Evolutionary conservation across 169 alveolate species (phyloP).

Genomic region (Babesia divergens): DNA sequence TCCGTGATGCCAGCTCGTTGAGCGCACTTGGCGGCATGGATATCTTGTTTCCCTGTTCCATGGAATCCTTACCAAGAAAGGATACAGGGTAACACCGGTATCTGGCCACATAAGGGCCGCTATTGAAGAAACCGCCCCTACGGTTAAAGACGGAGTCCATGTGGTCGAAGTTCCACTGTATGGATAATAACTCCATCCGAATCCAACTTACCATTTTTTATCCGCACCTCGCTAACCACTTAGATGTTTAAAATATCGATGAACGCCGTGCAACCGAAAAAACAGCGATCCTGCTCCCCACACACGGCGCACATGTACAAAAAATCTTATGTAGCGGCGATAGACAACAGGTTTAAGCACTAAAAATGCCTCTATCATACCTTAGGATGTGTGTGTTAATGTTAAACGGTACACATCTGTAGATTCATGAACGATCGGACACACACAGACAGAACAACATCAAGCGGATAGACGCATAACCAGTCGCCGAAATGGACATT

Average conservation of each 20-base stretch:
- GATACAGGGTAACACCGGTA: conserved; percentile 84
- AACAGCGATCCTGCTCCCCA: conserved; percentile 24
- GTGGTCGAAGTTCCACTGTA: conserved; percentile 58
- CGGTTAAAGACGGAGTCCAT: conserved; percentile 24
- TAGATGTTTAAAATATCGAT: neutral
- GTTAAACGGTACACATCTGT: conserved; percentile 11
- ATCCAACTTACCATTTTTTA: neutral
- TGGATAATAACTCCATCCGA: neutral
- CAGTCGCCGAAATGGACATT: conserved; percentile 4
- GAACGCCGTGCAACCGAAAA: neutral
- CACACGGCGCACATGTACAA: neutral
- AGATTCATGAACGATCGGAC: neutral
- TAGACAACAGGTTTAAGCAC: neutral
- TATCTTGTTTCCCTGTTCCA: conserved; percentile 83
- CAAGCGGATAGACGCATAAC: neutral
- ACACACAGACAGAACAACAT: neutral
- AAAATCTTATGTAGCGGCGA: neutral
- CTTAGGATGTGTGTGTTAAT: neutral
- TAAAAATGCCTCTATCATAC: neutral
- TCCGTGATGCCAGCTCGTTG: conserved; percentile 80
- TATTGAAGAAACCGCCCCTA: conserved; percentile 6
- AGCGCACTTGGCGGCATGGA: conserved; percentile 81
- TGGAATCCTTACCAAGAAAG: conserved; percentile 80
- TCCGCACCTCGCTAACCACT: neutral
- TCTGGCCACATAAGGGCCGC: conserved; percentile 57